Conservation (phyloP, 768 basidiomycete species). For the Paxillus ammoniavirescens region DNA sequence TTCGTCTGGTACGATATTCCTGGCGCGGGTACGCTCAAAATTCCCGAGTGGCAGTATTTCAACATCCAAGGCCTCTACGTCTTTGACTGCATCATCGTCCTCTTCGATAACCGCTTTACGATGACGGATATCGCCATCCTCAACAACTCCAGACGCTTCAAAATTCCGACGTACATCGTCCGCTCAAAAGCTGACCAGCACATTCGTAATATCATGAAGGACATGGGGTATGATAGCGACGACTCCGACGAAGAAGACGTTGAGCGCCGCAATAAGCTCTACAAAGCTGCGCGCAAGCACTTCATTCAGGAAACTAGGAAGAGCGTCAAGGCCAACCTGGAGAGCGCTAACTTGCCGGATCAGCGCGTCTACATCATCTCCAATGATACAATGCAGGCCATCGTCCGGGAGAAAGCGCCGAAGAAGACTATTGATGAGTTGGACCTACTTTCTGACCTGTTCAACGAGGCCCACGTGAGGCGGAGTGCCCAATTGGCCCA, state of each 20-base stretch:
- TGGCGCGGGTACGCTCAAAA: conserved; percentile 33
- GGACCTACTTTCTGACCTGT: conserved; percentile 10
- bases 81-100: conserved; percentile 34
- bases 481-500: too few relatives aligned
- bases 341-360: conserved; percentile 16
- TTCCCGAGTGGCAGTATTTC: conserved; percentile 36
- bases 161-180: conserved; percentile 34
- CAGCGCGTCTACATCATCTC: conserved; percentile 30
- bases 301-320: conserved; percentile 22
- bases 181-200: conserved; percentile 38
- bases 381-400: conserved; percentile 10
- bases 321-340: conserved; percentile 17
- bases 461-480: conserved; percentile 4
- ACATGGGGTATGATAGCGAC: conserved; percentile 22
- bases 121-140: conserved; percentile 35
- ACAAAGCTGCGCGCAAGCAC: conserved; percentile 14
- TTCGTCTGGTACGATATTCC: conserved; percentile 38
- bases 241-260: conserved; percentile 14
- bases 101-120: conserved; percentile 34
- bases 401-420: conserved; percentile 10
- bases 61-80: conserved; percentile 35
- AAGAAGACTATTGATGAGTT: conserved; percentile 15
- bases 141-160: conserved; percentile 26
- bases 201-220: conserved; percentile 23
- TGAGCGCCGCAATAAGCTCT: conserved; percentile 2